Conservation (phyloP, 371 early-diverging fungal genomes). For the Mucor saturninus region DNA sequence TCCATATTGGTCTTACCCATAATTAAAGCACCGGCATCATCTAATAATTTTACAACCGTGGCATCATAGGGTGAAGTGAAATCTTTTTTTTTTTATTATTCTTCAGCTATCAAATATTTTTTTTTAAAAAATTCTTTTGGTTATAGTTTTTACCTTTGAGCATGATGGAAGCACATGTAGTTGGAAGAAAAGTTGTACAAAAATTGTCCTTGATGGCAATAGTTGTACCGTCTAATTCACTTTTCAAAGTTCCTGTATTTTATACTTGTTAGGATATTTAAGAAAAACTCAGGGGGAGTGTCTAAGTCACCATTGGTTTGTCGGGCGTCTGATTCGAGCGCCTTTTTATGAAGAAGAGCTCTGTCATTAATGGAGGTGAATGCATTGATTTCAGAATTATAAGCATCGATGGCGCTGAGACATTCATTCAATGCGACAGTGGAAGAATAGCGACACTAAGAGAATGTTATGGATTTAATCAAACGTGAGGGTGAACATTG, state of each 20-base stretch:
- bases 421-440: slow-evolving; percentile 18
- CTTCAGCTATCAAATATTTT: background rate
- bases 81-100: slow-evolving; percentile 31
- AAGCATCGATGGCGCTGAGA: slow-evolving; percentile 27
- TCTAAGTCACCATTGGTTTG: slow-evolving; percentile 11
- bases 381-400: slow-evolving; percentile 41
- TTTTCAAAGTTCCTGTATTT: slow-evolving; percentile 16
- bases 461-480: background rate
- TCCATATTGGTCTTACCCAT: slow-evolving; percentile 95
- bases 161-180: slow-evolving; percentile 74
- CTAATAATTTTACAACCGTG: slow-evolving; percentile 70
- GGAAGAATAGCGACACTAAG: slow-evolving; percentile 21
- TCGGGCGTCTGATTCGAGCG: slow-evolving; percentile 15
- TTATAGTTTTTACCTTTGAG: slow-evolving; percentile 54
- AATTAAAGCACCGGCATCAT: slow-evolving; percentile 70
- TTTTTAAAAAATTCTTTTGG: background rate
- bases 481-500: too few species aligned
- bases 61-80: slow-evolving; percentile 82
- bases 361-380: slow-evolving; percentile 37
- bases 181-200: slow-evolving; percentile 61
- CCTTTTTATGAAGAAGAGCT: slow-evolving; percentile 4
- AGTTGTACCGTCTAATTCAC: slow-evolving; percentile 62
- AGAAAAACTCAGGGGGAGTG: too few species aligned
- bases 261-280: background rate
- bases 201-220: slow-evolving; percentile 81